These are phyloP conservation scores for Mycena sanguinolenta DNA, from an alignment of 768 basidiomycete species.

Conservation along the genomic window DNA sequence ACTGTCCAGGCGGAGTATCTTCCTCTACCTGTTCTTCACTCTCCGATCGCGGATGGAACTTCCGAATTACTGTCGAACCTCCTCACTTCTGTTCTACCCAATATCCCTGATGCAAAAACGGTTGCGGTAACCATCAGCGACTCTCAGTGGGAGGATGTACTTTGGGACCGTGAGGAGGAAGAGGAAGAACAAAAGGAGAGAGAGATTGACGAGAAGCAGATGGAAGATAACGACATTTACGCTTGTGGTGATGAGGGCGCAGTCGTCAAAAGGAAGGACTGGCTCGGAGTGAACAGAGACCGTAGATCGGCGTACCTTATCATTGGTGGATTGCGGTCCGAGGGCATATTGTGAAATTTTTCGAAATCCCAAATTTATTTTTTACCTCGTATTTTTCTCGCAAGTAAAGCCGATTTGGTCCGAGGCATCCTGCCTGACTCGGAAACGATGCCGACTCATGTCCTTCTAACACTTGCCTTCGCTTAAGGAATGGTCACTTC, in stretches of 20 bases:
- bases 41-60: constrained; percentile 73
- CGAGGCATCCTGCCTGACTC: background rate
- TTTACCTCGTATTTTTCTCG: too few species aligned
- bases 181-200: constrained; percentile 56
- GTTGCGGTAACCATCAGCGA: constrained; percentile 85
- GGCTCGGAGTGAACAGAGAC: constrained; percentile 85
- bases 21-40: constrained; percentile 77
- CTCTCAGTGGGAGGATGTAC: constrained; percentile 84
- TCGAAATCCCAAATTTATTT: too few species aligned
- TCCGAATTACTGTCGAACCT: constrained; percentile 83
- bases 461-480: constrained; percentile 5
- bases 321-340: constrained; percentile 79
- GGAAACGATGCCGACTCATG: too few species aligned
- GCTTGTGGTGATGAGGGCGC: constrained; percentile 68
- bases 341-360: constrained; percentile 59
- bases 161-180: constrained; percentile 78
- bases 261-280: constrained; percentile 69
- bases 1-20: constrained; percentile 81
- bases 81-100: constrained; percentile 80
- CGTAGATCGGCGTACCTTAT: constrained; percentile 84
- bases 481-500: constrained; percentile 32
- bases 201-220: constrained; percentile 40
- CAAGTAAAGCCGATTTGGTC: constrained; percentile 39
- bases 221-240: constrained; percentile 66
- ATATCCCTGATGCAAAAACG: constrained; percentile 78